Conservation (phyloP, 1,284 basidiomycete species). For the Sporisorium exsertum region DNA sequence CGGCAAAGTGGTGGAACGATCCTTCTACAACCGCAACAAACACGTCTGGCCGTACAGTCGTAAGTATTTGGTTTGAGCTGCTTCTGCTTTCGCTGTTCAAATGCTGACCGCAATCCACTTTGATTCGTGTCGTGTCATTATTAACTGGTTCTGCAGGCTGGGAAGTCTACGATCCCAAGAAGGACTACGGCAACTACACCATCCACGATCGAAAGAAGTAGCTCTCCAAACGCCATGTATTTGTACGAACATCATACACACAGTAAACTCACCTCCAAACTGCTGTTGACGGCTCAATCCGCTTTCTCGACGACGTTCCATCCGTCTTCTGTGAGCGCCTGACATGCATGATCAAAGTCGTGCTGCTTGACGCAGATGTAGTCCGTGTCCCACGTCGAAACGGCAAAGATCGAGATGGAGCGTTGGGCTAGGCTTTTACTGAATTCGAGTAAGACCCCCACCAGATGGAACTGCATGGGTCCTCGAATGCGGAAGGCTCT, state of each 20-base stretch:
- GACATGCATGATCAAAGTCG: constrained; percentile 19
- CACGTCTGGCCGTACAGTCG: constrained; percentile 89
- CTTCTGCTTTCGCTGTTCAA: too few relatives aligned
- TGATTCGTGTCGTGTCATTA: too few relatives aligned
- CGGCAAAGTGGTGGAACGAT: constrained; percentile 94
- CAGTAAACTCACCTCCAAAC: background rate
- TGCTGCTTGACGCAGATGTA: constrained; percentile 42
- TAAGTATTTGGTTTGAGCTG: background rate
- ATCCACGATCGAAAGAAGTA: constrained; percentile 54
- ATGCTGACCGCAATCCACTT: background rate
- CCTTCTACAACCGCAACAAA: constrained; percentile 95
- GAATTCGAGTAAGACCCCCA: constrained; percentile 43
- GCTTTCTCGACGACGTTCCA: constrained; percentile 32
- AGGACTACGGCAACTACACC: constrained; percentile 62
- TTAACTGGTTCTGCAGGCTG: constrained; percentile 18
- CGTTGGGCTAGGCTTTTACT: constrained; percentile 31
- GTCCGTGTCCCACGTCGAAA: constrained; percentile 49
- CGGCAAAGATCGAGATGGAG: constrained; percentile 44
- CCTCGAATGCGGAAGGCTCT: constrained; percentile 40
- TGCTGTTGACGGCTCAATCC: background rate
- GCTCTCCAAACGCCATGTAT: background rate
- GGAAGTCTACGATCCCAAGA: constrained; percentile 63
- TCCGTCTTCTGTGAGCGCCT: constrained; percentile 29
- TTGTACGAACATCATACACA: constrained; percentile 5
- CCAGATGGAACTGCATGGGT: constrained; percentile 46